Percentiles rank a stretch among this genome's conserved stretches.
Evolutionary conservation across 2,329 filamentous ascomycete genomes (phyloP).

Genomic region (Cordyceps pruinosa): DNA sequence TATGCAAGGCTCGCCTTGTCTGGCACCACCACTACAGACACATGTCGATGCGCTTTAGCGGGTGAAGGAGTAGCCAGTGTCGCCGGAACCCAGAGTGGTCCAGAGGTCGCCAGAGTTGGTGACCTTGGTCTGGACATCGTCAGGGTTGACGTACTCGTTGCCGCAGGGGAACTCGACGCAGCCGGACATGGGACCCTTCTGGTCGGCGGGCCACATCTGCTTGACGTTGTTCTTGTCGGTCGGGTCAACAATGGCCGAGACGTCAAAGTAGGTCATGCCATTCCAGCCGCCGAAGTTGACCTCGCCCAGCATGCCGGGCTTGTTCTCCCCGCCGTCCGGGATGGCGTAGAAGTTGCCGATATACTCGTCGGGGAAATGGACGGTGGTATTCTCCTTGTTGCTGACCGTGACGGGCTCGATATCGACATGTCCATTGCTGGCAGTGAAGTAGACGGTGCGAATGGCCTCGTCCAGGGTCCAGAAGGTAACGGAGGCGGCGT

Average conservation of each 20-base stretch:
- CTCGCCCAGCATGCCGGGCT: constrained; percentile 47
- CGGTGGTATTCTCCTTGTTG: constrained; percentile 31
- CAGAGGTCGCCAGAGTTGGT: constrained; percentile 43
- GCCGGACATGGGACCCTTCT: constrained; percentile 37
- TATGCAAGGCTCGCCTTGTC: neutral
- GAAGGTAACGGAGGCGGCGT: constrained; percentile 48
- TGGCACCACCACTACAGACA: no score
- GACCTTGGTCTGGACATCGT: constrained; percentile 50
- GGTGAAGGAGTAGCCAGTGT: constrained; percentile 19
- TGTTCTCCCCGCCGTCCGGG: constrained; percentile 34
- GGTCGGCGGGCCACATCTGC: constrained; percentile 42
- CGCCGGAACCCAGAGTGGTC: constrained; percentile 40
- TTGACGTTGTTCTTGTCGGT: constrained; percentile 45
- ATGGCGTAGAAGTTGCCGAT: constrained; percentile 46
- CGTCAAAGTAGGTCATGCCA: constrained; percentile 49
- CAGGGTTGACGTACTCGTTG: constrained; percentile 45
- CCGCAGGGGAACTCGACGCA: constrained; percentile 46
- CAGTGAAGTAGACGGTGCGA: constrained; percentile 46
- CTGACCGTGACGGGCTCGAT: constrained; percentile 34
- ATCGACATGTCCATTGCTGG: constrained; percentile 30
- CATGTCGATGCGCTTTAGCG: neutral
- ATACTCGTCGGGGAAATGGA: constrained; percentile 38
- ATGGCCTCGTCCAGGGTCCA: constrained; percentile 46
- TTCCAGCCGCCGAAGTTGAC: constrained; percentile 42
- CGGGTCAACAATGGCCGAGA: constrained; percentile 50